Evolutionary conservation across 768 basidiomycete species (phyloP).

Genomic region (Pulveroboletus sp.): DNA sequence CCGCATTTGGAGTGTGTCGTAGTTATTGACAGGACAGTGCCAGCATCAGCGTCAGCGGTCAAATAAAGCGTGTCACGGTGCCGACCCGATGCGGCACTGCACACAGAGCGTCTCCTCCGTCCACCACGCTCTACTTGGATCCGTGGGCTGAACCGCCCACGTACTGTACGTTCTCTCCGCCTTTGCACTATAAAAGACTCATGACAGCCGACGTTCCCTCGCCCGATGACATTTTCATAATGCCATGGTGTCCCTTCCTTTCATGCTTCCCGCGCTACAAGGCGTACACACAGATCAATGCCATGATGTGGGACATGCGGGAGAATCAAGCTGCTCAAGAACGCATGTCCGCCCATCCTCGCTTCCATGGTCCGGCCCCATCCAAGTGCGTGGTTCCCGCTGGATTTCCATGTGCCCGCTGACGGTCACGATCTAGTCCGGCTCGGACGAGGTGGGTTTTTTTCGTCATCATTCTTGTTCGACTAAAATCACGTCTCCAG

Average conservation of each 20-base stretch:
- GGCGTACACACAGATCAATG: constrained; percentile 31
- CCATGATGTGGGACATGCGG: constrained; percentile 28
- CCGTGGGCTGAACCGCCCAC: constrained; percentile 16
- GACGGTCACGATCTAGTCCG: constrained; percentile 9
- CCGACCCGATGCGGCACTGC: constrained; percentile 18
- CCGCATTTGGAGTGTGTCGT: no score
- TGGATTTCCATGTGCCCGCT: not conserved
- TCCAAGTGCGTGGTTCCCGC: constrained; percentile 15
- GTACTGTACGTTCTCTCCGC: constrained; percentile 14
- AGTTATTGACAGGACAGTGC: no score
- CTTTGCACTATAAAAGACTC: constrained; percentile 25
- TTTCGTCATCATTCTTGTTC: not conserved
- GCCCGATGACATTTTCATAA: constrained; percentile 14
- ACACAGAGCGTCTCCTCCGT: constrained; percentile 13
- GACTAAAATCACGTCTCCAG: constrained; percentile 9
- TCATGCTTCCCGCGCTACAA: constrained; percentile 33
- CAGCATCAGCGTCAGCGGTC: constrained; percentile 18
- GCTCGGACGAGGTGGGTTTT: constrained; percentile 13
- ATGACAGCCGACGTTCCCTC: not conserved
- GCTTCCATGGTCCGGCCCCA: constrained; percentile 9
- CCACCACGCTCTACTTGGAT: constrained; percentile 25
- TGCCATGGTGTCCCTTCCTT: constrained; percentile 31
- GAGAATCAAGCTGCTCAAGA: constrained; percentile 15
- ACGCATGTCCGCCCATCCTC: constrained; percentile 10
- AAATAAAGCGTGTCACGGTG: constrained; percentile 30